Base-by-base conservation (phyloP, 768 basidiomycete species). In the Russula virescens region DNA sequence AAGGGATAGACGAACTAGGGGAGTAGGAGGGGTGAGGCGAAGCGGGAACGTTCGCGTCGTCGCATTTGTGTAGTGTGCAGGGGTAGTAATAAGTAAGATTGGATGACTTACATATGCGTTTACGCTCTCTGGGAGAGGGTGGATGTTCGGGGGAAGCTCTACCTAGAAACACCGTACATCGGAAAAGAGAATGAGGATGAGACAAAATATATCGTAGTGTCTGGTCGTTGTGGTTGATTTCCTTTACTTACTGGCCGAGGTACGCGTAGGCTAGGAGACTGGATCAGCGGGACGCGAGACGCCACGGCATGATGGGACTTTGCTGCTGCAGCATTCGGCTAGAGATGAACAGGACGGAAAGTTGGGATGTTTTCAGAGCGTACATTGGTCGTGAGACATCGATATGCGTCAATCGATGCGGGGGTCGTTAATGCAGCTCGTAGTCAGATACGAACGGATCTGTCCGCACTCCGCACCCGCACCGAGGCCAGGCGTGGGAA, bases 1-100 rank as follows among this genome's bases (percentile, higher is more conserved):
- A 93, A 98, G 2, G 96, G 95, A 70, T 98, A 98, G 47, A 91
- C 96, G 69, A 98, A 97, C 95, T 98, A 71, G 6, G 23, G 10
- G 21, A 21, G 42, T 34, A 8, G 19, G 11, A 10, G 8, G 31
- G 31, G 31, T n/a, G 31, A 31, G 31, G n/a, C n/a, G n/a, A n/a
- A n/a, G n/a, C n/a, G n/a, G n/a, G n/a, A n/a, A n/a, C n/a, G 19
- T 47, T 23, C 9, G 55, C 7, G n/a, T 38, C 7, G n/a, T 38
- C 28, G 31, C 19, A 10, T 11, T 38, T n/a, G n/a, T n/a, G n/a
- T n/a, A n/a, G 38, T 23, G 13, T 25, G 14, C 52, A 53, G 14
- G n/a, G n/a, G n/a, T 53, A 34, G 52, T 16, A 16, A 53, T 38
- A n/a, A 5, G 26, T 43, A 25, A 55, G 54, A 55, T 5, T n/a